Evolutionary conservation across 805 yeast genomes (phyloP).

Genomic region (Kregervanrija delftensis): DNA sequence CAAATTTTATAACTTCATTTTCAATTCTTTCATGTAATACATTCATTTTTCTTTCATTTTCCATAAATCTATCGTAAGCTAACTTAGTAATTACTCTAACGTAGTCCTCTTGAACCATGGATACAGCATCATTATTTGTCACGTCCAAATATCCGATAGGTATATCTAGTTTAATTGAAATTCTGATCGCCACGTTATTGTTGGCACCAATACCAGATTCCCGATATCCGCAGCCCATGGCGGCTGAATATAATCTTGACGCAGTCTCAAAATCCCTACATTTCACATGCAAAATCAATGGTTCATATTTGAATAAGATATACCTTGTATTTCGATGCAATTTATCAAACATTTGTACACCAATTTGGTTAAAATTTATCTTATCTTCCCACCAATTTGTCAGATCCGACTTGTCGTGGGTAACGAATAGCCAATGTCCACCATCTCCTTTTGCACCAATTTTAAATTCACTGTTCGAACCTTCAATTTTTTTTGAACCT

Average conservation of each 20-base stretch:
- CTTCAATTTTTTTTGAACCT: slow-evolving; percentile 43
- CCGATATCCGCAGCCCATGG: slow-evolving; percentile 81
- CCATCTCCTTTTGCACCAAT: slow-evolving; percentile 83
- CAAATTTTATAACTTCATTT: slow-evolving; percentile 17
- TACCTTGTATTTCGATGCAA: slow-evolving; percentile 34
- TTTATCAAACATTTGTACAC: background rate
- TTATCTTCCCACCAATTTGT: slow-evolving; percentile 39
- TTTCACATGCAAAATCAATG: slow-evolving; percentile 77
- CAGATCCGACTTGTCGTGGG: slow-evolving; percentile 52
- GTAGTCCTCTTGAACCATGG: slow-evolving; percentile 48
- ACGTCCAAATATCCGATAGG: slow-evolving; percentile 57
- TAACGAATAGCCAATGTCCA: slow-evolving; percentile 77
- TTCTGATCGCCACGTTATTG: slow-evolving; percentile 70
- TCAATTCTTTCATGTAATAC: slow-evolving; percentile 39
- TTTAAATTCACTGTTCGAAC: slow-evolving; percentile 19
- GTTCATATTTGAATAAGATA: slow-evolving; percentile 75
- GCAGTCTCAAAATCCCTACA: slow-evolving; percentile 61
- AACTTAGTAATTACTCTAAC: slow-evolving; percentile 44
- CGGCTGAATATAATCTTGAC: slow-evolving; percentile 52
- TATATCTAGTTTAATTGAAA: slow-evolving; percentile 63
- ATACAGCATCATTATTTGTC: slow-evolving; percentile 19
- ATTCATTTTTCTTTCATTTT: slow-evolving; percentile 53
- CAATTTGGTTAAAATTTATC: too few relatives aligned
- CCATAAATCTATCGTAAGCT: slow-evolving; percentile 57
- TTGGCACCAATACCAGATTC: slow-evolving; percentile 83